Conservation (phyloP, 257 asterid species). For the Paraleonurus japonicus region DNA sequence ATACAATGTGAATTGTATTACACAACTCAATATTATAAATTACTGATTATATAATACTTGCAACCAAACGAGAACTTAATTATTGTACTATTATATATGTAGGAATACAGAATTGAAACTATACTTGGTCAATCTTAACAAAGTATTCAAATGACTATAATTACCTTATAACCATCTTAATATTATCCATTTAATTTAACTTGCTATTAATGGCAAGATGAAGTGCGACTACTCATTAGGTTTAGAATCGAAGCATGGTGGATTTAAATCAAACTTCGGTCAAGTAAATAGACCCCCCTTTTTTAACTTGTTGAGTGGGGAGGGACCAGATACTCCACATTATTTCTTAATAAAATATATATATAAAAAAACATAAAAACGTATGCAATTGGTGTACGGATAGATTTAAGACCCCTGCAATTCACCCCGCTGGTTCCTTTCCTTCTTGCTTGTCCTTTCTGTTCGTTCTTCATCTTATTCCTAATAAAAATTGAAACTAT, state of each 20-base stretch:
- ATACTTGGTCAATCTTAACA: neutral
- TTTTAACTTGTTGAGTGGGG: neutral
- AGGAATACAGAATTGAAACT: neutral
- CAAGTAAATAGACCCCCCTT: neutral
- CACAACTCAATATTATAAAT: too few species aligned
- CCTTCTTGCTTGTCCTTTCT: too few species aligned
- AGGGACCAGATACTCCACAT: neutral
- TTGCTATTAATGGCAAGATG: constrained; percentile 23
- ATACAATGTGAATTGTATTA: too few species aligned
- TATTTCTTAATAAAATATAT: neutral
- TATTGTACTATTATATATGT: too few species aligned
- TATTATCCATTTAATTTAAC: constrained; percentile 5
- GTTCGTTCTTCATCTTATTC: too few species aligned
- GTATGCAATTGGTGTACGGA: neutral
- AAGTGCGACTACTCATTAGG: constrained; percentile 16
- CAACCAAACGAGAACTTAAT: too few species aligned
- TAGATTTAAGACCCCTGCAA: neutral
- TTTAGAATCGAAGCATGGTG: constrained; percentile 17
- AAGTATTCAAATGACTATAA: neutral
- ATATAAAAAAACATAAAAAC: too few species aligned
- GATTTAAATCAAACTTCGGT: constrained; percentile 19
- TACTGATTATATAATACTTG: too few species aligned
- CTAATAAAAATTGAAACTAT: too few species aligned
- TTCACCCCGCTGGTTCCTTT: neutral
- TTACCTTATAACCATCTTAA: neutral